Evolutionary conservation across 2,329 filamentous ascomycete species (phyloP).

Genomic region (Botrytis cinerea): DNA sequence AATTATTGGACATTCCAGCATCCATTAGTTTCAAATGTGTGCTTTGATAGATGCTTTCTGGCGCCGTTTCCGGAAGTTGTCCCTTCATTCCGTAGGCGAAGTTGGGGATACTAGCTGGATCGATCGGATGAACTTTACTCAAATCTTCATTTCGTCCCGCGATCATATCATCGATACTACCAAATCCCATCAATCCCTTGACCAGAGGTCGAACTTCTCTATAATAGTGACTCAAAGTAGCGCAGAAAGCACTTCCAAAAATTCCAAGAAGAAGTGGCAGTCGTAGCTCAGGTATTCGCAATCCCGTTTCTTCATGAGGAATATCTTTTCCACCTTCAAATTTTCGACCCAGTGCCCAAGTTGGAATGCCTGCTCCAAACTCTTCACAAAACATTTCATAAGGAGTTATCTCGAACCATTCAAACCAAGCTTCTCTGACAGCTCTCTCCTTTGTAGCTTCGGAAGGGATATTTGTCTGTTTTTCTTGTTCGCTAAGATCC

Average conservation of each 20-base stretch:
- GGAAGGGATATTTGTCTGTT: slow-evolving; percentile 42
- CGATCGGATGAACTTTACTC: slow-evolving; percentile 90
- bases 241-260: slow-evolving; percentile 97
- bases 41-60: slow-evolving; percentile 69
- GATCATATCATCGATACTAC: slow-evolving; percentile 77
- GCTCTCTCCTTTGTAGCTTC: slow-evolving; percentile 54
- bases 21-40: slow-evolving; percentile 87
- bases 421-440: slow-evolving; percentile 81
- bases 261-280: slow-evolving; percentile 85
- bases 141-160: slow-evolving; percentile 80
- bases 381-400: slow-evolving; percentile 97
- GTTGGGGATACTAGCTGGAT: slow-evolving; percentile 88
- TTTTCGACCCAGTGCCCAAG: slow-evolving; percentile 84
- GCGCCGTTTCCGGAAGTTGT: slow-evolving; percentile 73
- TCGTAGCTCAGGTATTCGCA: slow-evolving; percentile 78
- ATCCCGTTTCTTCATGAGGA: slow-evolving; percentile 64
- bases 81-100: slow-evolving; percentile 81
- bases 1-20: slow-evolving; percentile 97
- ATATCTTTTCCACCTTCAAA: slow-evolving; percentile 74
- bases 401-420: slow-evolving; percentile 95
- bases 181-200: slow-evolving; percentile 71
- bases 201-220: slow-evolving; percentile 86
- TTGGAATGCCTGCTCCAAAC: slow-evolving; percentile 86
- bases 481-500: slow-evolving; percentile 44
- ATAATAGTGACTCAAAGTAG: slow-evolving; percentile 94